These are phyloP conservation scores for Camellia lanceoleosa DNA, from an alignment of 148 eudicot species.

Conservation along the genomic window DNA sequence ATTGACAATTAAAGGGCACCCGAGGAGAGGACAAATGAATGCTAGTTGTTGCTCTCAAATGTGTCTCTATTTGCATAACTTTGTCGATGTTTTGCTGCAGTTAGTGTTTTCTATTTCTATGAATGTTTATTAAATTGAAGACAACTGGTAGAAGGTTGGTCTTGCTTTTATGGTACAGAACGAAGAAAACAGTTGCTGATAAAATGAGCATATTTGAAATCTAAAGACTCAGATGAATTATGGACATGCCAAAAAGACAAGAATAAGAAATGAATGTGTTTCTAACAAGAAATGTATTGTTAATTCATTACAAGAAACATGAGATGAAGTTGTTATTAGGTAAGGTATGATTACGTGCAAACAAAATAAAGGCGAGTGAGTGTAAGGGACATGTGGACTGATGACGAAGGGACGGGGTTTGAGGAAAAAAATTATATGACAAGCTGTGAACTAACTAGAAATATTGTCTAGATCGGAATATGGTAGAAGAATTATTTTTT, in stretches of 20 bases:
- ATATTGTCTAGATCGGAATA: too few species aligned
- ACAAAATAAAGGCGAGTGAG: not conserved
- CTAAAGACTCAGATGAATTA: not conserved
- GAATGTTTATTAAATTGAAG: not conserved
- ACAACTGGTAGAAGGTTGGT: not conserved
- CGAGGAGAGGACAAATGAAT: not conserved
- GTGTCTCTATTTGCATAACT: not conserved
- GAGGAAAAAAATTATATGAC: too few species aligned
- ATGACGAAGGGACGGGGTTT: too few species aligned
- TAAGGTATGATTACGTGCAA: too few species aligned
- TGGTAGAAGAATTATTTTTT: too few species aligned
- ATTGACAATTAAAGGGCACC: not conserved
- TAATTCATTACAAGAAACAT: too few species aligned
- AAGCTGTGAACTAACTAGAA: too few species aligned
- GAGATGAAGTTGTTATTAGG: too few species aligned
- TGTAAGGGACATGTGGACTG: too few species aligned
- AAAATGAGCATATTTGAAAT: not conserved
- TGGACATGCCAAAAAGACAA: too few species aligned
- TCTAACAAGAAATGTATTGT: too few species aligned
- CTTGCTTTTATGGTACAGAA: not conserved
- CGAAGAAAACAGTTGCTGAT: not conserved
- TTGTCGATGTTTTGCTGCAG: not conserved
- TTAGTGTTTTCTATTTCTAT: not conserved
- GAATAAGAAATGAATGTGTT: too few species aligned
- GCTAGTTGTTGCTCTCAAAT: not conserved